These are phyloP conservation scores for Isabelozyma rhagii DNA, from an alignment of 805 yeast genomes.

Conservation along the genomic window DNA sequence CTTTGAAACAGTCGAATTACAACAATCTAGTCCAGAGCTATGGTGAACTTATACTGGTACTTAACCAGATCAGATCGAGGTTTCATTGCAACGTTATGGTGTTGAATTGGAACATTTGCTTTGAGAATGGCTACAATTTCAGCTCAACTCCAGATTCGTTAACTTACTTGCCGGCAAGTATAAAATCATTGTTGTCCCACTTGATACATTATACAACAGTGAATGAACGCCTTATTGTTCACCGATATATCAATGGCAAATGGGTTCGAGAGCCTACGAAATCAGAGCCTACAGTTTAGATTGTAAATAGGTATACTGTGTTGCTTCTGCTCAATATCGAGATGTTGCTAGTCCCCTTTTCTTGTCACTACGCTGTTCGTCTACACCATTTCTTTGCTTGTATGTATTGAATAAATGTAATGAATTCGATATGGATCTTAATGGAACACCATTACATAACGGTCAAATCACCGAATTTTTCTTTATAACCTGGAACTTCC, in stretches of 20 bases:
- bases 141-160: neutral
- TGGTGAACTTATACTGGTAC: neutral
- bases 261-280: neutral
- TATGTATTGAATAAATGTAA: neutral
- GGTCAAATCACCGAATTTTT: slow-evolving; percentile 95
- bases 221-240: neutral
- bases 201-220: neutral
- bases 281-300: no score
- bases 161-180: neutral
- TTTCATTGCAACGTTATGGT: slow-evolving; percentile 23
- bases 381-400: neutral
- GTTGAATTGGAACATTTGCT: slow-evolving; percentile 23
- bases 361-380: neutral
- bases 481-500: slow-evolving; percentile 98
- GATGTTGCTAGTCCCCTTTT: no score
- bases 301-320: no score
- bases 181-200: neutral
- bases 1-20: slow-evolving; percentile 10
- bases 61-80: slow-evolving; percentile 8
- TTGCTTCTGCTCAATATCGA: no score
- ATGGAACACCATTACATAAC: slow-evolving; percentile 58
- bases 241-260: neutral
- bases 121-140: slow-evolving; percentile 24
- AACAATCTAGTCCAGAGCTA: neutral
- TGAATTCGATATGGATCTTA: neutral